Evolutionary conservation across 176 grass and related monocot genomes (phyloP).

Genomic region (Ananas comosus): DNA sequence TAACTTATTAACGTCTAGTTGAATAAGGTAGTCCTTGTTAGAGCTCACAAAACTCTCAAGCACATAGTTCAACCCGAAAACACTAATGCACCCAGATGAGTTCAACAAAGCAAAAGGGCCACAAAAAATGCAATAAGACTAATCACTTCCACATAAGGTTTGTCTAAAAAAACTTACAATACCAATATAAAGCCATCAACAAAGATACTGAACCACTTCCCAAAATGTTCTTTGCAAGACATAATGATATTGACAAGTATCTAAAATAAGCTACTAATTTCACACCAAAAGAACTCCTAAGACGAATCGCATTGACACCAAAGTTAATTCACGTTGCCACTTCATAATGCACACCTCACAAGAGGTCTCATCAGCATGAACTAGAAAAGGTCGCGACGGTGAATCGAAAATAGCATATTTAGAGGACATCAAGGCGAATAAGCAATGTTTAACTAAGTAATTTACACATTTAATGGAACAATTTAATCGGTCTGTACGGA

Average conservation of each 20-base stretch:
- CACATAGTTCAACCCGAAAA: background rate
- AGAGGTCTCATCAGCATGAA: background rate
- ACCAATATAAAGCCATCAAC: background rate
- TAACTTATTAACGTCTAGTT: background rate
- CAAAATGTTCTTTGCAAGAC: background rate
- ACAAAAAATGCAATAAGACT: background rate
- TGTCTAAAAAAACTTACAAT: background rate
- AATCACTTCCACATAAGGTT: background rate
- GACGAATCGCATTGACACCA: background rate
- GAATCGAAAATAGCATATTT: background rate
- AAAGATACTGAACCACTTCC: background rate
- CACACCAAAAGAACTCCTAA: background rate
- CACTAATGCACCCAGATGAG: background rate
- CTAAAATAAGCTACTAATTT: background rate
- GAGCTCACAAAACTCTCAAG: background rate
- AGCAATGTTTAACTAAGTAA: background rate
- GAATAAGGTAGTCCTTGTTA: background rate
- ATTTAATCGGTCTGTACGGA: too few relatives aligned
- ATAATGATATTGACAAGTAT: background rate
- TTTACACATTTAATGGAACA: too few relatives aligned
- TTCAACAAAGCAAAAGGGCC: background rate
- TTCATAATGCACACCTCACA: background rate
- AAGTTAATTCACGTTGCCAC: background rate
- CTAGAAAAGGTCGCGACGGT: background rate
- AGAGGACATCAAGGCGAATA: background rate